A percentile compares a stretch with the other conserved stretches of the same genome.
These are phyloP conservation scores for Penicillium crustosum DNA, from an alignment of 2,329 filamentous ascomycete species.

Conservation along the genomic window DNA sequence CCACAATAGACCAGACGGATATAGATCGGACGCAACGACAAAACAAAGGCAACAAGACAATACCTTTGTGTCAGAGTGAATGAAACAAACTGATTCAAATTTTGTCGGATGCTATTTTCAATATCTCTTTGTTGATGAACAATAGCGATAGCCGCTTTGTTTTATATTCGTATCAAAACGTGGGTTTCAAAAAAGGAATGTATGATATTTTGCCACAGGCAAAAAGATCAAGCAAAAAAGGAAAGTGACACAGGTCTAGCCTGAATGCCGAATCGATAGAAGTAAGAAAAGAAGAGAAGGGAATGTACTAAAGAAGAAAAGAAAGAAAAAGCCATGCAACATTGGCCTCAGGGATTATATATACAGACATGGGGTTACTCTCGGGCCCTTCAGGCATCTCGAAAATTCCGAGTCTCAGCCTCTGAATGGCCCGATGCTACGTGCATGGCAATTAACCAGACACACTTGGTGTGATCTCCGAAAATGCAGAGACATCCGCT, in stretches of 20 bases:
- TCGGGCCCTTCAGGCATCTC: constrained; percentile 1
- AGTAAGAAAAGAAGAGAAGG: constrained; percentile 18
- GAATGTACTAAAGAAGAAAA: constrained; percentile 23
- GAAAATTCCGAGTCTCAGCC: neutral
- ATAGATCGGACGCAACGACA: constrained; percentile 1
- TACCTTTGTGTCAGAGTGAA: constrained; percentile 28
- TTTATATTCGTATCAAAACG: neutral
- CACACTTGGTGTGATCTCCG: constrained; percentile 10
- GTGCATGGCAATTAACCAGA: constrained; percentile 22
- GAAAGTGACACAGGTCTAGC: constrained; percentile 39
- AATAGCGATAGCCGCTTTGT: constrained; percentile 2
- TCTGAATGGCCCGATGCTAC: constrained; percentile 11
- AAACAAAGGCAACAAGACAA: constrained; percentile 16
- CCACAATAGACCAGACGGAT: neutral
- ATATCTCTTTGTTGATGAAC: constrained; percentile 3
- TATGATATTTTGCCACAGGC: constrained; percentile 37
- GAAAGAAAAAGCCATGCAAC: constrained; percentile 14
- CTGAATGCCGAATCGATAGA: constrained; percentile 31
- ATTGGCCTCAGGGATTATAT: constrained; percentile 26
- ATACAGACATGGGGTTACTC: constrained; percentile 12
- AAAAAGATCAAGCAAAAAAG: constrained; percentile 29
- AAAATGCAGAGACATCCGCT: neutral
- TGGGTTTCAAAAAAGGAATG: constrained; percentile 25
- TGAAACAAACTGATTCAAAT: constrained; percentile 6
- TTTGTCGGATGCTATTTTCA: neutral